Base-by-base conservation (phyloP, 2,329 filamentous ascomycete species). In the Trichophyton mentagrophytes region DNA sequence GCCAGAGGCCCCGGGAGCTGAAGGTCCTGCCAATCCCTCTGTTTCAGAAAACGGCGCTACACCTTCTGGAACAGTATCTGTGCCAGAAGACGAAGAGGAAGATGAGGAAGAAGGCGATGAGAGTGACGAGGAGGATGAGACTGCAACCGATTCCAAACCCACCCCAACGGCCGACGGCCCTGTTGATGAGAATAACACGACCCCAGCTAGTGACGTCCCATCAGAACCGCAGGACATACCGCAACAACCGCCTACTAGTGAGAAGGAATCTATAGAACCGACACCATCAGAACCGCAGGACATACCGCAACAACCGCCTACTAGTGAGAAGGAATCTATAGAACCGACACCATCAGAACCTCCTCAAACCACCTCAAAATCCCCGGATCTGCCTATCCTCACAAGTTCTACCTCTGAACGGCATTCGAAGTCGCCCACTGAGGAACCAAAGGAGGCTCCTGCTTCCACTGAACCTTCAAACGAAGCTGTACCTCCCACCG, bases 71-170 rank as follows among this genome's bases (percentile, higher is more conserved):
- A 76, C 58, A 11, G 74, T 73, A 17, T 73, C 75, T 33, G 73
- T 72, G 59, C 73, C 74, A 11, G 77, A 78, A 13, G 78, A 77
- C 15, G 78, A 80, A 22, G 78, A 76, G 3, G 73, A 70, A 1
- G 74, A 77, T 2, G 75, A 74, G 27, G 76, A 81, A 2, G 80
- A 81, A 22, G 74, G 72, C 20, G 76, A 77, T 2, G 79, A 77
- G 4, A 76, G 74, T 3, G 78, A 78, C 30, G 80, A 80, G 51
- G 79, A 76, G n/a, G 79, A 79, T 36, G 78, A 78, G 64, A 77
- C 77, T 33, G 77, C 73, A 56, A 67, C 74, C 30, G 69, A 75
- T 44, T 74, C 76, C n/a, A 77, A 77, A 58, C 76, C 77, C 5
- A 74, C 64, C 67, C 70, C 58, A 63, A 25, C 65, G 67, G 42